phyloP scores from a whole-genome alignment of 2,329 filamentous ascomycete species.

The Aureobasidium leucospermi region DNA sequence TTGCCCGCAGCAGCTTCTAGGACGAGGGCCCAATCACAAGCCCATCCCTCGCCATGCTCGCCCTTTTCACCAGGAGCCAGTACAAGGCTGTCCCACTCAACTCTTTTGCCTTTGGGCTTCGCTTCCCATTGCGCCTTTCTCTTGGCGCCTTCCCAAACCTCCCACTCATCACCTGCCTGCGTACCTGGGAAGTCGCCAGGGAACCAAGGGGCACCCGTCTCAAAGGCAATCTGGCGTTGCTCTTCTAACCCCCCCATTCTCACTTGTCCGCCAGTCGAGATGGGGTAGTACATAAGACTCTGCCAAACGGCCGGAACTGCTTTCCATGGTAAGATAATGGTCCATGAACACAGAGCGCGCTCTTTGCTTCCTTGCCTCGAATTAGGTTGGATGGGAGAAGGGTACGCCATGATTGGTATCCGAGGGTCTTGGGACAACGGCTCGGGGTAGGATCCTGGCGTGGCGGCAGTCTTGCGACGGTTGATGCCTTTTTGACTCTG shows the following conservation, averaged over 20 bases:
- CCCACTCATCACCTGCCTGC: slow-evolving; percentile 70
- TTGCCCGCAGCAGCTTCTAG: background rate
- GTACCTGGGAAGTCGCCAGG: slow-evolving; percentile 79
- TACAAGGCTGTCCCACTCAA: slow-evolving; percentile 66
- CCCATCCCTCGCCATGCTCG: slow-evolving; percentile 74
- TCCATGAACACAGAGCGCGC: slow-evolving; percentile 62
- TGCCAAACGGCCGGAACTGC: slow-evolving; percentile 84
- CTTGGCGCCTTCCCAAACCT: slow-evolving; percentile 55
- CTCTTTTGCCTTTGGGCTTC: slow-evolving; percentile 73
- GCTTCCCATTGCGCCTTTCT: slow-evolving; percentile 62
- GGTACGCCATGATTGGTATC: slow-evolving; percentile 68
- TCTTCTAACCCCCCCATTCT: slow-evolving; percentile 78
- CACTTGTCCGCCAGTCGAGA: slow-evolving; percentile 72
- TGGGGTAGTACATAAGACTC: slow-evolving; percentile 70
- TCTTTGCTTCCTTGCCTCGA: slow-evolving; percentile 26
- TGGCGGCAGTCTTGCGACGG: slow-evolving; percentile 58
- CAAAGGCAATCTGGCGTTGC: slow-evolving; percentile 71
- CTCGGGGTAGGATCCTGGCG: slow-evolving; percentile 56
- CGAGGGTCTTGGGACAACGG: slow-evolving; percentile 56
- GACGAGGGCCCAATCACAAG: slow-evolving; percentile 60
- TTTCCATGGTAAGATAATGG: slow-evolving; percentile 80
- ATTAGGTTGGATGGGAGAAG: slow-evolving; percentile 26
- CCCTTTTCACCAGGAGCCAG: slow-evolving; percentile 68
- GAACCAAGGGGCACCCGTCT: slow-evolving; percentile 72
- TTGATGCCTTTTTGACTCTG: slow-evolving; percentile 75